These are phyloP conservation scores for Lactarius pseudohatsudake DNA, from an alignment of 768 basidiomycete genomes.

Conservation along the genomic window DNA sequence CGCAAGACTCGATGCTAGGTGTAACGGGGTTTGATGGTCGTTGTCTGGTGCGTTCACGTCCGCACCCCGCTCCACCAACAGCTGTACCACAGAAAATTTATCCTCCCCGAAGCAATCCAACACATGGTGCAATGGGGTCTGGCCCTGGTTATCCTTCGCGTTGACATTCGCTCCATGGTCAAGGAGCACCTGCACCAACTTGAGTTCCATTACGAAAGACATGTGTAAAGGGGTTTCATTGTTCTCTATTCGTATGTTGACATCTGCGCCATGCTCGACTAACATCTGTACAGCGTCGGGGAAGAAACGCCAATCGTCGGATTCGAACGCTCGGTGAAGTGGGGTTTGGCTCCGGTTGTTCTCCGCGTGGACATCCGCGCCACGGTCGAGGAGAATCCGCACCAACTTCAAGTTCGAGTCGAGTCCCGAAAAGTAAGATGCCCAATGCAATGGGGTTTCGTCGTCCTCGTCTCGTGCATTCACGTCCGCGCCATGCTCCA, in stretches of 20 bases:
- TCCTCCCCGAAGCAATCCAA: fast-evolving
- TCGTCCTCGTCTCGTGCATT: not conserved
- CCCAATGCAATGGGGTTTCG: not conserved
- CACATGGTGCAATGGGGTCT: not conserved
- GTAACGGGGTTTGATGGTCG: not conserved
- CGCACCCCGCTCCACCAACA: not conserved
- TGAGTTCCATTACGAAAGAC: no score
- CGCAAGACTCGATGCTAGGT: not conserved
- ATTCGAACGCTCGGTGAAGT: no score
- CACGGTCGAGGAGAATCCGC: not conserved
- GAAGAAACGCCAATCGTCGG: no score
- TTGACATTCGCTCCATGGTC: no score
- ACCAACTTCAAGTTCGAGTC: not conserved
- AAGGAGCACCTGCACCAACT: no score
- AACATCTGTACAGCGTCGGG: no score
- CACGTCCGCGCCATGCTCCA: not conserved
- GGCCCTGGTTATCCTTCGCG: no score
- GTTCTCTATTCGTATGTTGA: no score
- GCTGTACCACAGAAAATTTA: not conserved
- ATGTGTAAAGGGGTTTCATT: no score
- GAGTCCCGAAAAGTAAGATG: not conserved
- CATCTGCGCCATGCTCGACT: no score
- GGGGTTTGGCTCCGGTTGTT: not conserved
- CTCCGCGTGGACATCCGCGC: not conserved
- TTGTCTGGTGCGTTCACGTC: not conserved